phyloP scores from a whole-genome alignment of 306 rosid genomes.

The Cicer yamashitae region DNA sequence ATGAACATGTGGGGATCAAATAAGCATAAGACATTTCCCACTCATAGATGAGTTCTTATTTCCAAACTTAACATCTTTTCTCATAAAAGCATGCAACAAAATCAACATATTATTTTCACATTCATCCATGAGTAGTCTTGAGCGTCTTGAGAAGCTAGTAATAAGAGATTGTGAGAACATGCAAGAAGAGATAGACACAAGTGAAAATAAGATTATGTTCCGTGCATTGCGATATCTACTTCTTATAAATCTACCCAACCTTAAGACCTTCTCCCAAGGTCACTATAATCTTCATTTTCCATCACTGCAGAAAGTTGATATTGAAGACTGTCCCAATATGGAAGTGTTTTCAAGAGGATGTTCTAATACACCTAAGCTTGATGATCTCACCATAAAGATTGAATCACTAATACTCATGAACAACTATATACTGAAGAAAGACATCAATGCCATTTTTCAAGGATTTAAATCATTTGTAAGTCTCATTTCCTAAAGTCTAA shows the following conservation, averaged over 20 bases:
- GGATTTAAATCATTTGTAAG: slow-evolving; percentile 22
- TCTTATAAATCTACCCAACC: background rate
- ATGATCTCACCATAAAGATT: background rate
- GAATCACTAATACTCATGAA: background rate
- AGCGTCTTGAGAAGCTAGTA: slow-evolving; percentile 6
- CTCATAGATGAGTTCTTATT: background rate
- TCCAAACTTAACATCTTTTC: background rate
- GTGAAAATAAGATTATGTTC: background rate
- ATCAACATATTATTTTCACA: background rate
- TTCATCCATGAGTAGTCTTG: slow-evolving; percentile 1
- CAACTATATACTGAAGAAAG: background rate
- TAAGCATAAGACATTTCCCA: background rate
- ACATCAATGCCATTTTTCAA: background rate
- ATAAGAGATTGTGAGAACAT: background rate
- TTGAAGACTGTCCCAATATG: background rate
- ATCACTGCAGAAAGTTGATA: background rate
- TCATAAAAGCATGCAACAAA: background rate
- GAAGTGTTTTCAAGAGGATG: background rate
- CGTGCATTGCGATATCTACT: background rate
- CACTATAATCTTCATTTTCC: background rate
- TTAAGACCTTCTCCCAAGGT: background rate
- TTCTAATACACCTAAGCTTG: background rate
- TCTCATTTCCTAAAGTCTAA: too few species aligned
- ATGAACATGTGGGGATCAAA: background rate
- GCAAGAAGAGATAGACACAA: background rate